phyloP scores from a whole-genome alignment of 345 rosid genomes.

The Gynandropsis gynandra region DNA sequence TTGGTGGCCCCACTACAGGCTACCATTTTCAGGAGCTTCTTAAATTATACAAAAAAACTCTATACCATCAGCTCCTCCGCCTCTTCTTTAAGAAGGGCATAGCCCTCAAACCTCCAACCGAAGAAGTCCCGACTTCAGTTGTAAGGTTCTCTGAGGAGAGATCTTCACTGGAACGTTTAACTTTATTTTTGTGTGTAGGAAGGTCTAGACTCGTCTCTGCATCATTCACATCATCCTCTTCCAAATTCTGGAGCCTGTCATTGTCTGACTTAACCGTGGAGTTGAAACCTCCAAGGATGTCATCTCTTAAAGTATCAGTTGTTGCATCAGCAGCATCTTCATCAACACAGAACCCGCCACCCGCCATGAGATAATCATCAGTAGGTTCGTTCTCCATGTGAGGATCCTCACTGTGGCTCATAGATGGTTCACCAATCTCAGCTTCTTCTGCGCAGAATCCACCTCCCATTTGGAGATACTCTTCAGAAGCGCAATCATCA shows the following conservation, averaged over 20 bases:
- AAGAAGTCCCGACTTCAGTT: neutral
- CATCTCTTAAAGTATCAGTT: neutral
- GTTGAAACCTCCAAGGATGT: constrained; percentile 6
- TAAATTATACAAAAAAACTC: too few relatives aligned
- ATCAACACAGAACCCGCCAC: constrained; percentile 72
- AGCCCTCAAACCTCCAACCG: constrained; percentile 22
- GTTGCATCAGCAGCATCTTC: constrained; percentile 32
- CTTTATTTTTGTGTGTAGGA: constrained; percentile 14
- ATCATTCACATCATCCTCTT: constrained; percentile 7
- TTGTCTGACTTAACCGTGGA: constrained; percentile 12
- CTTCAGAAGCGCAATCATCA: constrained; percentile 18
- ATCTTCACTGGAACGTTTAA: constrained; percentile 17
- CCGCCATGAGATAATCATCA: constrained; percentile 40
- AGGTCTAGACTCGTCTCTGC: too few relatives aligned
- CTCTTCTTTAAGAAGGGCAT: constrained; percentile 24
- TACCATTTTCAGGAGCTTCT: too few relatives aligned
- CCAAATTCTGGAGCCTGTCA: constrained; percentile 5
- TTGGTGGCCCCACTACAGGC: too few relatives aligned
- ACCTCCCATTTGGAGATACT: constrained; percentile 40
- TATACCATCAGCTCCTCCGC: neutral
- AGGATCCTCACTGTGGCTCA: constrained; percentile 20
- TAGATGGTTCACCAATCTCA: constrained; percentile 26
- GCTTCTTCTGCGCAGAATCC: constrained; percentile 48
- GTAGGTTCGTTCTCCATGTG: constrained; percentile 23
- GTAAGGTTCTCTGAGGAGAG: too few relatives aligned